Evolutionary conservation across 1,139 yeast genomes (phyloP).

Genomic region (Candida mesenterica): DNA sequence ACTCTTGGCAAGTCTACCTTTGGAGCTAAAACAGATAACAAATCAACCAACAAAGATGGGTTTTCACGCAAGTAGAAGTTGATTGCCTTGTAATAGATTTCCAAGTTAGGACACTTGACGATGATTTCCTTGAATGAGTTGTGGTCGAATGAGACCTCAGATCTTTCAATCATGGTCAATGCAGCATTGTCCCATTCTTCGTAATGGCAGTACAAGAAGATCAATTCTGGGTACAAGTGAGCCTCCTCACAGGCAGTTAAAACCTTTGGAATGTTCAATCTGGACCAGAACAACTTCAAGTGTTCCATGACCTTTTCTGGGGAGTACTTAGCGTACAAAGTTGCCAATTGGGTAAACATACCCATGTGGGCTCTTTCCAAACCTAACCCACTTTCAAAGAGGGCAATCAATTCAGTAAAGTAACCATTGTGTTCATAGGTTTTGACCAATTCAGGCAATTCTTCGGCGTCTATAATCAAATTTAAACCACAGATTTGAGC

Average conservation of each 20-base stretch:
- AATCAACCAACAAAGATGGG: conserved; percentile 86
- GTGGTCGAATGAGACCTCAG: conserved; percentile 93
- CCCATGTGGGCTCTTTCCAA: conserved; percentile 99
- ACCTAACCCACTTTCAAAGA: conserved; percentile 94
- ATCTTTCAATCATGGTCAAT: conserved; percentile 93
- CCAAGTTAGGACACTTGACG: conserved; percentile 93
- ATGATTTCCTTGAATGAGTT: conserved; percentile 89
- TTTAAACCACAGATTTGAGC: conserved; percentile 99
- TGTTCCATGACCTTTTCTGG: conserved; percentile 96
- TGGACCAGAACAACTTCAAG: conserved; percentile 95
- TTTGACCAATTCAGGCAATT: conserved; percentile 81
- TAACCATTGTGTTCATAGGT: conserved; percentile 90
- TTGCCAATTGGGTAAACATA: conserved; percentile 95
- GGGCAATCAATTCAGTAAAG: conserved; percentile 84
- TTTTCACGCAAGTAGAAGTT: conserved; percentile 91
- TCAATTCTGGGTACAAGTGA: conserved; percentile 94
- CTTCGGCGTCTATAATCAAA: conserved; percentile 96
- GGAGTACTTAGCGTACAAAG: conserved; percentile 83
- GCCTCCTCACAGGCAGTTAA: conserved; percentile 91
- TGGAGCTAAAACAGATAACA: conserved; percentile 82
- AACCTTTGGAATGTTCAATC: conserved; percentile 96
- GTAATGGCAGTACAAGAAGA: conserved; percentile 94
- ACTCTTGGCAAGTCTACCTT: conserved; percentile 94
- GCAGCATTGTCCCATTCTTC: conserved; percentile 99
- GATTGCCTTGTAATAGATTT: conserved; percentile 95